Conservation (phyloP, 1,284 basidiomycete species). For the Ustilago loliicola region DNA sequence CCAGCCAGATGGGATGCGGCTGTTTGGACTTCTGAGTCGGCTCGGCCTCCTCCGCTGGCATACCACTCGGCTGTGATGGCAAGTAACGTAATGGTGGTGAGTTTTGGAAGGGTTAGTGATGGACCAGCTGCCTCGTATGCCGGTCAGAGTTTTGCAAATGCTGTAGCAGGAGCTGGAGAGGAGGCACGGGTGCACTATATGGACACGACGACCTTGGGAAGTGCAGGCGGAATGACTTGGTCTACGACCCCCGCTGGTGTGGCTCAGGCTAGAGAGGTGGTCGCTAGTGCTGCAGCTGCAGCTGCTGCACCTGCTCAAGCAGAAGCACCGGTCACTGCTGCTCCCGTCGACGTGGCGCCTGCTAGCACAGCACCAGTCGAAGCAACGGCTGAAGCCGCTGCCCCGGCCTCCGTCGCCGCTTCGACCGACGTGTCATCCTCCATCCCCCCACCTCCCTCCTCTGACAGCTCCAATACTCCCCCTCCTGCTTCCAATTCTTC, state of each 20-base stretch:
- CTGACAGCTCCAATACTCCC: background rate
- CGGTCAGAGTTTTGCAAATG: slow-evolving; percentile 23
- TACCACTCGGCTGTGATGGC: slow-evolving; percentile 69
- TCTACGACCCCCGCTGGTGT: slow-evolving; percentile 29
- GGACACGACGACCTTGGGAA: slow-evolving; percentile 29
- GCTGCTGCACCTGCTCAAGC: slow-evolving; percentile 3
- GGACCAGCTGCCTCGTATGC: slow-evolving; percentile 2
- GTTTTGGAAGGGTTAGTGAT: slow-evolving; percentile 58
- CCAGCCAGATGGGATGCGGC: slow-evolving; percentile 54
- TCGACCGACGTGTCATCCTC: background rate
- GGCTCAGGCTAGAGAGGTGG: slow-evolving; percentile 30
- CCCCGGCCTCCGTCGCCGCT: slow-evolving; percentile 18
- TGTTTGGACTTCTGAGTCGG: slow-evolving; percentile 22
- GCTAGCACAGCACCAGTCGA: slow-evolving; percentile 6
- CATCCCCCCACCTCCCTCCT: background rate
- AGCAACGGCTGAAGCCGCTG: slow-evolving; percentile 22
- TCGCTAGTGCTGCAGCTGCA: slow-evolving; percentile 13
- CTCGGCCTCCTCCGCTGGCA: slow-evolving; percentile 56
- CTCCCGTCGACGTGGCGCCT: background rate
- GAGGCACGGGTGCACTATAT: slow-evolving; percentile 20
- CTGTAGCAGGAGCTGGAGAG: background rate
- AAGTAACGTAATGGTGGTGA: slow-evolving; percentile 62
- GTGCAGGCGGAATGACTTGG: slow-evolving; percentile 41
- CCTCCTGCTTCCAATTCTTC: slow-evolving; percentile 7
- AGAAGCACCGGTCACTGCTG: slow-evolving; percentile 2